Base-by-base conservation (phyloP, 78 protist genomes). In the Dictyostelium citrinum region DNA sequence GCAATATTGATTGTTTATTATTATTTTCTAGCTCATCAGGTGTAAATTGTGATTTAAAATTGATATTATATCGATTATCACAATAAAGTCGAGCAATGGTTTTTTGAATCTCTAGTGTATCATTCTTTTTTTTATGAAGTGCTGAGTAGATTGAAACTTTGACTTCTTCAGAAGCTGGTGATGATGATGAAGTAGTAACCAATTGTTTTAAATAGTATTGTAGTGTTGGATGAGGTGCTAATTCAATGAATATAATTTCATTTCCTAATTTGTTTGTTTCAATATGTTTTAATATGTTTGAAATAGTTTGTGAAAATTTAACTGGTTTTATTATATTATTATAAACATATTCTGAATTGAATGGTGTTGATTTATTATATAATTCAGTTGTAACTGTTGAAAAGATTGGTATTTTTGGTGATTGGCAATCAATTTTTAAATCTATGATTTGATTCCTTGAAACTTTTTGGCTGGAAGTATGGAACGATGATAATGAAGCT, bases 341-440 rank as follows among this genome's bases (percentile, higher is more conserved):
- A 79, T 14, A 79, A 17, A 79, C 35, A 20, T 17, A 79, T 12
- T 79, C n/a, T 0, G 67, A 17, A 22, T 72, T 74, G 82, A 84
- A 24, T 51, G 35, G 10, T 46, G 49, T 35, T 83, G 46, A 33
- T 27, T 1, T 1, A 58, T 31, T 37, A 17, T 29, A 20, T 61
- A 61, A 51, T 5, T 55, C 20, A 2, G 64, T 81, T 81, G 58
- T 76, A 1, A 84, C 77, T 24, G 91, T 84, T 46, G 91, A 84
- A 12, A 84, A 84, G 46, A 84, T 72, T 72, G 91, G 91, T 7
- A 84, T 12, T 77, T 10, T 74, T 84, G 81, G 82, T 46, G 33
- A 61, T 6, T 12, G 20, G n/a, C 7, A 31, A 29, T 70, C 20
- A 14, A 45, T 27, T 0, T 72, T 14, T 11, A 35, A 79, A 9